phyloP scores from a whole-genome alignment of 495 filamentous ascomycete genomes.

The Penicillium cosmopolitanum region DNA sequence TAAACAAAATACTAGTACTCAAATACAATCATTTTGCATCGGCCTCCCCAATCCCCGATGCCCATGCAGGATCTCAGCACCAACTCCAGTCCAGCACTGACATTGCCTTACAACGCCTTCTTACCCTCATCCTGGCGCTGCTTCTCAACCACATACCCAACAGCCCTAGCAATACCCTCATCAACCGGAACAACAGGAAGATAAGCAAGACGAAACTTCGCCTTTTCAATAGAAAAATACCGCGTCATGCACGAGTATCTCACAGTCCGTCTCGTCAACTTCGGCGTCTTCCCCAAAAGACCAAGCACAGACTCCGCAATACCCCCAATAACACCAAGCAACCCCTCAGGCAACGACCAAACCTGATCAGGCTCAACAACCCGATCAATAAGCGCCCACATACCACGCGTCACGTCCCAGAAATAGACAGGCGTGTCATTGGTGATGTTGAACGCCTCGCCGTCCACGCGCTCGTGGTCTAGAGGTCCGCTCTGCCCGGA shows the following conservation, averaged over 20 bases:
- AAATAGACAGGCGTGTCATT: slow-evolving; percentile 93
- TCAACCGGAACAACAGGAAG: slow-evolving; percentile 70
- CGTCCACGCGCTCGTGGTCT: slow-evolving; percentile 81
- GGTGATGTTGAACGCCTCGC: slow-evolving; percentile 94
- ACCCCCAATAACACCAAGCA: slow-evolving; percentile 67
- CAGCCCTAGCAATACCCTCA: slow-evolving; percentile 72
- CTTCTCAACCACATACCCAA: slow-evolving; percentile 65
- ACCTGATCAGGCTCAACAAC: slow-evolving; percentile 66
- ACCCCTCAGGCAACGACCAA: slow-evolving; percentile 66
- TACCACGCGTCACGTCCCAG: slow-evolving; percentile 85
- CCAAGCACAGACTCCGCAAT: slow-evolving; percentile 70
- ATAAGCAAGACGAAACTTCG: slow-evolving; percentile 77
- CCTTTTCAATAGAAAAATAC: slow-evolving; percentile 86
- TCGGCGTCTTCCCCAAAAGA: slow-evolving; percentile 72
- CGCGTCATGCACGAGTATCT: slow-evolving; percentile 79
- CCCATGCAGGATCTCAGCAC: too few species aligned
- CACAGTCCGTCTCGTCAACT: slow-evolving; percentile 73
- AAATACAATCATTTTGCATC: slow-evolving; percentile 14
- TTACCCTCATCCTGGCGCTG: slow-evolving; percentile 42
- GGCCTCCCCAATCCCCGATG: too few species aligned
- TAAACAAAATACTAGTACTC: slow-evolving; percentile 17
- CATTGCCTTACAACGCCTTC: slow-evolving; percentile 42
- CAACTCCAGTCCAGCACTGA: not conserved
- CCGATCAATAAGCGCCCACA: slow-evolving; percentile 77
- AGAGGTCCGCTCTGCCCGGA: slow-evolving; percentile 60